Percentiles rank a stretch among this genome's conserved stretches.
phyloP scores from a whole-genome alignment of 1,139 yeast genomes.

The Candida tropicalis region DNA sequence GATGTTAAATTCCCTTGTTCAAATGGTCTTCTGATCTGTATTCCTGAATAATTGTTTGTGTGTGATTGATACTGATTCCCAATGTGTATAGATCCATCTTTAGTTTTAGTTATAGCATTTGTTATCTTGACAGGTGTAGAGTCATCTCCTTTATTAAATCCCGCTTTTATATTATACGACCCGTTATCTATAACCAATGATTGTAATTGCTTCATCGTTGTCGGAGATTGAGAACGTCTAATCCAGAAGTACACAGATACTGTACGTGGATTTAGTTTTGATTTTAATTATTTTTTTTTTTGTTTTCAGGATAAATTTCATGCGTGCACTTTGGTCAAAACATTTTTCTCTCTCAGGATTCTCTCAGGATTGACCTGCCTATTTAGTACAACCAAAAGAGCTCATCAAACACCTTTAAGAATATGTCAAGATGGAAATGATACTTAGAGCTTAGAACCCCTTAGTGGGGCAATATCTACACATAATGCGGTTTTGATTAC shows the following conservation, averaged over 20 bases:
- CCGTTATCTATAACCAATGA: constrained; percentile 77
- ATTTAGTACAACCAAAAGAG: too few species aligned
- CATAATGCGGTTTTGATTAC: too few species aligned
- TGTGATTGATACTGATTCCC: constrained; percentile 67
- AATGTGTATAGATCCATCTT: constrained; percentile 71
- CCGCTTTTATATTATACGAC: constrained; percentile 79
- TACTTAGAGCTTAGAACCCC: too few species aligned
- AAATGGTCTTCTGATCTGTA: constrained; percentile 76
- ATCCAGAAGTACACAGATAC: too few species aligned
- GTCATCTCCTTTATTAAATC: constrained; percentile 44
- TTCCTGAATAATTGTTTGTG: constrained; percentile 75
- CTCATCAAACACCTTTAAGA: too few species aligned
- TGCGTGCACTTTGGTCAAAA: constrained; percentile 1
- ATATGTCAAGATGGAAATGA: too few species aligned
- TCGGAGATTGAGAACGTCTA: constrained; percentile 12
- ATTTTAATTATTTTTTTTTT: background rate
- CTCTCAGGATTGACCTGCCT: too few species aligned
- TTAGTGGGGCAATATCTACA: too few species aligned
- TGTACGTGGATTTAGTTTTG: too few species aligned
- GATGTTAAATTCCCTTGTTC: constrained; percentile 87
- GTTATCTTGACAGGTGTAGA: constrained; percentile 52
- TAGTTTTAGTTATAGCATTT: constrained; percentile 74
- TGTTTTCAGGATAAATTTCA: background rate
- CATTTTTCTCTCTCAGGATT: background rate
- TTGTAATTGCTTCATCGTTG: background rate